These are phyloP conservation scores for Lagerstroemia speciosa DNA, from an alignment of 345 rosid genomes.

Conservation along the genomic window DNA sequence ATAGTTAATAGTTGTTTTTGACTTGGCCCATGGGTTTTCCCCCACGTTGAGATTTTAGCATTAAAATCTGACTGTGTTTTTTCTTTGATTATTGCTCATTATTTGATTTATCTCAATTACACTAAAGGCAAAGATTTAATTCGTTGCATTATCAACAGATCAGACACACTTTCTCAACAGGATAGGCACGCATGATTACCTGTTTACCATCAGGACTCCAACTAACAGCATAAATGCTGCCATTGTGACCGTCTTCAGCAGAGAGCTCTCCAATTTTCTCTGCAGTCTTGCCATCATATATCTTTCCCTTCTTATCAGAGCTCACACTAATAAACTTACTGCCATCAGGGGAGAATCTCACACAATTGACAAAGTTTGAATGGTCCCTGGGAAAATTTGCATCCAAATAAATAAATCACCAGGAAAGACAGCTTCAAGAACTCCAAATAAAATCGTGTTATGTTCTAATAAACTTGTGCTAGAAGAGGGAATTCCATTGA, in stretches of 20 bases:
- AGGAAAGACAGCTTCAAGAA: neutral
- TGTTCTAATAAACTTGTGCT: neutral
- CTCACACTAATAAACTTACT: conserved; percentile 80
- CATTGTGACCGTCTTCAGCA: conserved; percentile 76
- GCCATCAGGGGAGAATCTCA: conserved; percentile 93
- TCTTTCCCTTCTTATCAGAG: conserved; percentile 83
- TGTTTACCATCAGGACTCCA: conserved; percentile 94
- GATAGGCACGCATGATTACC: conserved; percentile 38
- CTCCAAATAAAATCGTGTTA: neutral
- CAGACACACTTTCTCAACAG: too few species aligned
- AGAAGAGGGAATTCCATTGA: neutral
- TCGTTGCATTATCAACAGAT: too few species aligned
- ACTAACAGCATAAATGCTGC: conserved; percentile 83
- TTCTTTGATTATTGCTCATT: too few species aligned
- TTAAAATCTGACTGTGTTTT: too few species aligned
- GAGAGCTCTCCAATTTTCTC: conserved; percentile 71
- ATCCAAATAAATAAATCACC: neutral
- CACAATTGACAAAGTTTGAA: conserved; percentile 89
- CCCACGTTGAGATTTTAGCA: too few species aligned
- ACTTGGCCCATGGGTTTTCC: too few species aligned
- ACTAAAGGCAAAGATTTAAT: too few species aligned
- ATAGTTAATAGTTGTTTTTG: too few species aligned
- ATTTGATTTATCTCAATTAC: too few species aligned
- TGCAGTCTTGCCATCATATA: conserved; percentile 78
- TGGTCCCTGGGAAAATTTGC: conserved; percentile 50